Conservation (phyloP, 257 asterid genomes). For the Rehmannia glutinosa region DNA sequence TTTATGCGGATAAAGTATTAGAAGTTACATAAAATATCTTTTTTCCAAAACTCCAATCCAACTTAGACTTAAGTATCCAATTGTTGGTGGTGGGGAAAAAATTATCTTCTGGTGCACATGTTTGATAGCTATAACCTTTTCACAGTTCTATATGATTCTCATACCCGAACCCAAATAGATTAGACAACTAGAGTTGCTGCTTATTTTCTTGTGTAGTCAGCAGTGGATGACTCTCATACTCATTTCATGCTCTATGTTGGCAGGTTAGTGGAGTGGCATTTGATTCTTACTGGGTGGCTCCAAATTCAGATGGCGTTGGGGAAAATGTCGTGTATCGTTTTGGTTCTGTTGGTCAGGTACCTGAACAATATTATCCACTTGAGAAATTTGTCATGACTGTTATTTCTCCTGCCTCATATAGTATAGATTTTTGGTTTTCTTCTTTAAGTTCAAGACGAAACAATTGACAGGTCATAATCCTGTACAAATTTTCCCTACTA, state of each 20-base stretch:
- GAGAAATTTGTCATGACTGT: no score
- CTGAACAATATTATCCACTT: not conserved
- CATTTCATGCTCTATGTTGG: slow-evolving; percentile 18
- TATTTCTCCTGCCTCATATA: no score
- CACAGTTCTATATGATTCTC: not conserved
- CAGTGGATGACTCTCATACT: no score
- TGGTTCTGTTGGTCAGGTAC: slow-evolving; percentile 99
- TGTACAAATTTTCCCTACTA: no score
- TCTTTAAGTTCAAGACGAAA: no score
- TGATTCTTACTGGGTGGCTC: slow-evolving; percentile 93
- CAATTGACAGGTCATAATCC: no score
- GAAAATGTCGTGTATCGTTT: slow-evolving; percentile 90
- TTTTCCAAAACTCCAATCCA: not conserved
- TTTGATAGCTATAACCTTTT: not conserved
- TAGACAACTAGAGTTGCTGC: not conserved
- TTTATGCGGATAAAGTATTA: not conserved
- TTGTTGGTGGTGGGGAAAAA: not conserved
- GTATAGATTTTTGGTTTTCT: no score
- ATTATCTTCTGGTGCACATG: not conserved
- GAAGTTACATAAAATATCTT: not conserved
- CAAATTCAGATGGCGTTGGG: slow-evolving; percentile 77
- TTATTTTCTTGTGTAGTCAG: slow-evolving; percentile 10
- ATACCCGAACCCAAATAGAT: not conserved
- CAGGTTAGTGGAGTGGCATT: slow-evolving; percentile 99
- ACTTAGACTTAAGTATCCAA: not conserved